Conservation (phyloP, 345 rosid species). For the Syzygium aromaticum region DNA sequence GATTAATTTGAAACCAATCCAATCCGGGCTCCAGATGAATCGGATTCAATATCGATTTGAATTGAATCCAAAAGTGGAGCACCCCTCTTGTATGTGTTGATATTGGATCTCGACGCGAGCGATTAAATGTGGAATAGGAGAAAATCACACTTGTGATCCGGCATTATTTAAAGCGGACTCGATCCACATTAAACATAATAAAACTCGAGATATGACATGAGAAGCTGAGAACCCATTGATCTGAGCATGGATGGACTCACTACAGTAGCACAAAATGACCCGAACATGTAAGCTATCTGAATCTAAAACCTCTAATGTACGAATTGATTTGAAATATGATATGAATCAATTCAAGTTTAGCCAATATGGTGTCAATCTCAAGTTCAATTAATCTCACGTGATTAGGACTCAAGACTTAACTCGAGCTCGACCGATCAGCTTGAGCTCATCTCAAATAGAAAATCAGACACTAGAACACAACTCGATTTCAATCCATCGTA, state of each 20-base stretch:
- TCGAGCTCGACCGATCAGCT: fast-evolving
- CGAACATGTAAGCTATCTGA: background rate
- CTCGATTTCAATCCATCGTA: background rate
- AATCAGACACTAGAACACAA: fast-evolving
- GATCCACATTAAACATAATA: background rate
- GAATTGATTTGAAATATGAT: background rate
- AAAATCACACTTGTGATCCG: background rate
- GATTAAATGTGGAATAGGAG: background rate
- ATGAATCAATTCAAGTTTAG: background rate
- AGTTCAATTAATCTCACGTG: background rate
- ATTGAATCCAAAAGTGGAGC: background rate
- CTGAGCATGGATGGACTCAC: no score
- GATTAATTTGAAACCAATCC: background rate
- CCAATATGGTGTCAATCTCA: background rate
- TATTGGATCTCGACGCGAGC: fast-evolving
- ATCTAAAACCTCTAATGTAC: background rate
- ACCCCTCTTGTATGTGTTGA: background rate
- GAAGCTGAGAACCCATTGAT: background rate
- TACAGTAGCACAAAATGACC: fast-evolving
- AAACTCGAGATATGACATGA: background rate
- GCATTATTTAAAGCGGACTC: background rate
- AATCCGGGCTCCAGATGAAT: background rate
- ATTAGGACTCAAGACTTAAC: background rate
- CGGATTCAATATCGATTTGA: background rate
- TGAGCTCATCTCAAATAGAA: background rate